Base-by-base conservation (phyloP, 768 basidiomycete species). In the Lentinula sp. region DNA sequence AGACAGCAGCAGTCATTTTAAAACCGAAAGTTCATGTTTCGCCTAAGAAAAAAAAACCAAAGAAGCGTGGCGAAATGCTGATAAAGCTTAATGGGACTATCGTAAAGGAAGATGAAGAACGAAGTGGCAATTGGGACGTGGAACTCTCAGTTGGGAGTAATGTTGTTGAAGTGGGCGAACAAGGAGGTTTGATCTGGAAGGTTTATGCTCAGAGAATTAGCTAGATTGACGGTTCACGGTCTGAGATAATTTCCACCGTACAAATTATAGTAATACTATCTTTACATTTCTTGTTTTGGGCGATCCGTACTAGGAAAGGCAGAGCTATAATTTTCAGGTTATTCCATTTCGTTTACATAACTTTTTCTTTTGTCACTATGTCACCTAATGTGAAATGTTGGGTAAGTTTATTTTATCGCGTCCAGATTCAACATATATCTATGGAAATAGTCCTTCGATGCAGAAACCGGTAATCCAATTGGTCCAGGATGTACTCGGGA, bases 131-230 rank as follows among this genome's bases (percentile, higher is more conserved):
- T 57, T 93, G 91, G 91, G 79, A 81, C 65, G 73, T 90, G 15
- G 79, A 81, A 16, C 72, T 91, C 16, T 76, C 81, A 0, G 69
- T 75, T 4, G 91, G 91, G 13, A 66, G 76, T 4, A 89, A 83
- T 65, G 73, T 84, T 16, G 70, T 93, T 33, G 91, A 93, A 70
- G 73, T 93, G 28, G 89, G 90, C 37, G 88, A 89, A 74, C 81
- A 80, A 66, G 85, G 82, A 37, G 88, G 88, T 9, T 70, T 84
- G 65, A 70, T 83, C 28, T 91, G 89, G 89, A 90, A 86, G 71
- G 76, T 88, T 23, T 87, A 87, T 68, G 72, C 86, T 46, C 82
- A 85, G 65, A 78, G 84, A 46, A 61, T 75, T 62, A 71, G 52
- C 33, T 60, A 39, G 71, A 52, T 36, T 60, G 58, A 55, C 3